Evolutionary conservation across 2,329 filamentous ascomycete genomes (phyloP).

Genomic region (Penicillium sp.): DNA sequence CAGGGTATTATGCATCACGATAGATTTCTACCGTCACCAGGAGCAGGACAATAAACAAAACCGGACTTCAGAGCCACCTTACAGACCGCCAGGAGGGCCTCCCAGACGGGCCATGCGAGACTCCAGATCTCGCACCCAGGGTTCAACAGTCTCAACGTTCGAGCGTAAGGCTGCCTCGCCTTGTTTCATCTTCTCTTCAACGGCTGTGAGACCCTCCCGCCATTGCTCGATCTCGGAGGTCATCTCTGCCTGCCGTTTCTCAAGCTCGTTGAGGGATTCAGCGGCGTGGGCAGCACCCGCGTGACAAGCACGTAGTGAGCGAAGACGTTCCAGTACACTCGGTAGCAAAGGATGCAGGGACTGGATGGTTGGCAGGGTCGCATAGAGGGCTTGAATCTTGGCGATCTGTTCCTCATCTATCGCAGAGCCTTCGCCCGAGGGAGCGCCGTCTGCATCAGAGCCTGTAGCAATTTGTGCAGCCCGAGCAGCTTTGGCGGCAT

Average conservation of each 20-base stretch:
- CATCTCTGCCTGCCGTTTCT: conserved; percentile 80
- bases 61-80: not conserved
- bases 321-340: conserved; percentile 78
- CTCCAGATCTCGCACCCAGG: conserved; percentile 88
- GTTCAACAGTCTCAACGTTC: conserved; percentile 83
- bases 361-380: conserved; percentile 85
- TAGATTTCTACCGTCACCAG: conserved; percentile 5
- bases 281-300: conserved; percentile 81
- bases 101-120: conserved; percentile 68
- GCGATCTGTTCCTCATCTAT: conserved; percentile 72
- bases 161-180: conserved; percentile 71
- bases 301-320: conserved; percentile 82
- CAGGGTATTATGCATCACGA: conserved; percentile 33
- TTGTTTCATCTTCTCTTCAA: conserved; percentile 74
- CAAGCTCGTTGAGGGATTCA: conserved; percentile 74
- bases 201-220: conserved; percentile 76
- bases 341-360: conserved; percentile 82
- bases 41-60: conserved; percentile 16
- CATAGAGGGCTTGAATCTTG: conserved; percentile 91
- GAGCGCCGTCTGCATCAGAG: conserved; percentile 33
- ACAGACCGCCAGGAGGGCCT: conserved; percentile 31
- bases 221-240: conserved; percentile 81
- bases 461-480: conserved; percentile 42
- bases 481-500: conserved; percentile 48
- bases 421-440: conserved; percentile 34